Conservation (phyloP, 1,284 basidiomycete genomes). For the Ustilago esculenta region DNA sequence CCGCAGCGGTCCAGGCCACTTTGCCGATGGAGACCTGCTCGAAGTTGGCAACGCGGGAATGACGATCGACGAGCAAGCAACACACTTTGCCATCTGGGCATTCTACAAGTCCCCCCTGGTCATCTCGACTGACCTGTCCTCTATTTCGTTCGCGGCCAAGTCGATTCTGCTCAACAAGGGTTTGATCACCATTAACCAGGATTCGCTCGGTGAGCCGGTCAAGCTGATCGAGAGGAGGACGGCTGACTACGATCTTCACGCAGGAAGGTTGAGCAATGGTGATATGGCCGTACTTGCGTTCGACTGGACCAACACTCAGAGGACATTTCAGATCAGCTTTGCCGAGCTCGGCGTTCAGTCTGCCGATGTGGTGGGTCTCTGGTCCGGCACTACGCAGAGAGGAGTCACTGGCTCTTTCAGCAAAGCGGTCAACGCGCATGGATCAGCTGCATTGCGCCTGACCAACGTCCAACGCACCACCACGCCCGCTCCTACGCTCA, state of each 20-base stretch:
- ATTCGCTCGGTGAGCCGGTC: conserved; percentile 51
- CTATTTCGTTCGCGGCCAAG: conserved; percentile 33
- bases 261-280: conserved; percentile 40
- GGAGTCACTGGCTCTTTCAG: conserved; percentile 16
- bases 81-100: conserved; percentile 63
- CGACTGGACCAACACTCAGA: conserved; percentile 30
- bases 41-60: conserved; percentile 48
- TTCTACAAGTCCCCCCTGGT: conserved; percentile 63
- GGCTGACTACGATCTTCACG: conserved; percentile 36
- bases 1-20: conserved; percentile 48
- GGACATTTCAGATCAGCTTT: conserved; percentile 37
- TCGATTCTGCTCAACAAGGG: conserved; percentile 59
- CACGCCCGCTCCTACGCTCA: conserved; percentile 8
- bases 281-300: conserved; percentile 44
- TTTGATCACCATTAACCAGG: conserved; percentile 57
- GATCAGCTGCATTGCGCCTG: conserved; percentile 34
- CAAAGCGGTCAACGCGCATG: conserved; percentile 37
- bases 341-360: conserved; percentile 24
- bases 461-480: conserved; percentile 24
- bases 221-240: conserved; percentile 45
- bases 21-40: conserved; percentile 59
- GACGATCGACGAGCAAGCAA: conserved; percentile 53
- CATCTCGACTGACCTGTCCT: conserved; percentile 60
- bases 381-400: conserved; percentile 9
- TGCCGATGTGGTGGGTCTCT: conserved; percentile 43